Evolutionary conservation across 1,139 yeast species (phyloP).

Genomic region (Geotrichum fermentans): DNA sequence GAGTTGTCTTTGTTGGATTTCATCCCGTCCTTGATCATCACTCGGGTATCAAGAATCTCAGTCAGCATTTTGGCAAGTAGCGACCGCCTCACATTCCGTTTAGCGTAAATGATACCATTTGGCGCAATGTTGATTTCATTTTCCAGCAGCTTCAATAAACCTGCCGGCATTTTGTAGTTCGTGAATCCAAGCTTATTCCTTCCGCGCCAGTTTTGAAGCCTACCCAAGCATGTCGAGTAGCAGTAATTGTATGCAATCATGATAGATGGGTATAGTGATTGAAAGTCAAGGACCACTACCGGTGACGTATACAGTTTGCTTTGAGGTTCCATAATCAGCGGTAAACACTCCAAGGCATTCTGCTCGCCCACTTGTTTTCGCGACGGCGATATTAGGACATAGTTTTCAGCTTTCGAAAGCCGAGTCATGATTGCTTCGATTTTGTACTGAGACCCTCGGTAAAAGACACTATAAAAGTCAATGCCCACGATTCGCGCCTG

Average conservation of each 20-base stretch:
- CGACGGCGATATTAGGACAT: constrained; percentile 71
- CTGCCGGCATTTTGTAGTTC: constrained; percentile 50
- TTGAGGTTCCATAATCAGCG: constrained; percentile 88
- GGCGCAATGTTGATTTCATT: constrained; percentile 69
- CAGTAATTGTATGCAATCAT: constrained; percentile 91
- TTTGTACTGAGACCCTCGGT: constrained; percentile 88
- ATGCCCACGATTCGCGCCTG: constrained; percentile 83
- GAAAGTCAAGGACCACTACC: constrained; percentile 82
- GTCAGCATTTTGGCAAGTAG: constrained; percentile 75
- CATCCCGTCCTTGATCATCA: constrained; percentile 74
- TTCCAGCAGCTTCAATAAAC: constrained; percentile 50
- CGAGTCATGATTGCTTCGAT: constrained; percentile 80
- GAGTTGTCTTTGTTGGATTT: constrained; percentile 43
- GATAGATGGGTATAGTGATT: constrained; percentile 87
- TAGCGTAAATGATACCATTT: constrained; percentile 77
- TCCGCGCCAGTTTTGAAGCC: constrained; percentile 49
- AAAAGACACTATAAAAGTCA: constrained; percentile 80
- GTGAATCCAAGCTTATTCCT: constrained; percentile 50
- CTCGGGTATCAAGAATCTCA: constrained; percentile 74
- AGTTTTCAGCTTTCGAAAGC: constrained; percentile 70
- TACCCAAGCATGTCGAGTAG: constrained; percentile 79
- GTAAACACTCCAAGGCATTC: constrained; percentile 80
- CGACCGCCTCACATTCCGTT: constrained; percentile 62
- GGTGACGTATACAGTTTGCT: constrained; percentile 86
- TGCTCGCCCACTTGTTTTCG: constrained; percentile 77